Evolutionary conservation across 352 stramenopile species (phyloP).

Genomic region (Phytophthora rubi): DNA sequence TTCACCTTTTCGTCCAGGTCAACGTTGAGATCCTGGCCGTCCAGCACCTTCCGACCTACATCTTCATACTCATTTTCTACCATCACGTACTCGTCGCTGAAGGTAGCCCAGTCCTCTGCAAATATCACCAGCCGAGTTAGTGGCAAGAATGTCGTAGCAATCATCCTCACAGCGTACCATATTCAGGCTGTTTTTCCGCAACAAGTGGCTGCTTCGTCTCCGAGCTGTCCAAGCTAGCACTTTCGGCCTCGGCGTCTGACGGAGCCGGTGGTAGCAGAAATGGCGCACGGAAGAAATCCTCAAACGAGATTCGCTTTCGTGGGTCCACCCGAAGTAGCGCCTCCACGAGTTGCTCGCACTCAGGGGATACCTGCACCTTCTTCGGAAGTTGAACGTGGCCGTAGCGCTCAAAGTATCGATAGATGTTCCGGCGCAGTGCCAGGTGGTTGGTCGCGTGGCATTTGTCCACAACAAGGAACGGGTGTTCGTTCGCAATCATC

Average conservation of each 20-base stretch:
- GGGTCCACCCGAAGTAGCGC: slow-evolving; percentile 68
- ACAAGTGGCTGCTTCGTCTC: slow-evolving; percentile 73
- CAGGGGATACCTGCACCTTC: slow-evolving; percentile 59
- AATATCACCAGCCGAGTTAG: slow-evolving; percentile 5
- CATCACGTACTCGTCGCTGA: slow-evolving; percentile 86
- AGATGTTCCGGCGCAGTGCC: slow-evolving; percentile 76
- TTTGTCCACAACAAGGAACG: slow-evolving; percentile 79
- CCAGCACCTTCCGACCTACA: slow-evolving; percentile 70
- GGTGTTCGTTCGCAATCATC: slow-evolving; percentile 84
- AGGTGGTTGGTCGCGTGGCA: slow-evolving; percentile 82
- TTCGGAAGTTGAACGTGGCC: slow-evolving; percentile 56
- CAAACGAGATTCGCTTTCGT: slow-evolving; percentile 74
- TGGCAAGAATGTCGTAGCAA: not conserved
- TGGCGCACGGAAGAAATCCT: slow-evolving; percentile 74
- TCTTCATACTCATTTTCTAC: slow-evolving; percentile 86
- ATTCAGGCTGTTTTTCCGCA: slow-evolving; percentile 66
- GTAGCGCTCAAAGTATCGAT: slow-evolving; percentile 76
- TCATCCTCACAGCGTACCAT: slow-evolving; percentile 40
- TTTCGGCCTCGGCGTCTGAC: slow-evolving; percentile 26
- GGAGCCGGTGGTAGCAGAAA: slow-evolving; percentile 70
- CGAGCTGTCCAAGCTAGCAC: slow-evolving; percentile 44
- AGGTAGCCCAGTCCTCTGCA: slow-evolving; percentile 70
- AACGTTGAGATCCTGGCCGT: slow-evolving; percentile 57
- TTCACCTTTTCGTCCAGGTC: slow-evolving; percentile 48
- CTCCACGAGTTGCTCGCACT: slow-evolving; percentile 70